Evolutionary conservation across 2,329 filamentous ascomycete species (phyloP), one percentile per base, ranked within the genome.

Genomic region (Malbranchea cinnamomea): DNA sequence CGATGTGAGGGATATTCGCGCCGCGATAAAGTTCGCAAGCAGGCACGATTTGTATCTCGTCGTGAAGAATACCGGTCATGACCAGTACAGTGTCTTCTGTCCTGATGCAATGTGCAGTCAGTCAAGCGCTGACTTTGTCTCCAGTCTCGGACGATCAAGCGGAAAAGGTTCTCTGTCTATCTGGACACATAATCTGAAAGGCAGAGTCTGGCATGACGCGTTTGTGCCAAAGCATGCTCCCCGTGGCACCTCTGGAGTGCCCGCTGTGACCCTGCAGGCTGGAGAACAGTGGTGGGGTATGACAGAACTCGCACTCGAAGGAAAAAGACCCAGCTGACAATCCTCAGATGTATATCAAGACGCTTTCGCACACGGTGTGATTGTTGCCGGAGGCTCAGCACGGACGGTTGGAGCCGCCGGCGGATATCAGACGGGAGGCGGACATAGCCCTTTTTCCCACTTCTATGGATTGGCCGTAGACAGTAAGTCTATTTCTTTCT

Each of bases 41-140:
- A 31, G 41, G 17, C 38, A 44, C 17, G 35, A 48, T 17, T 25
- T 48, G 9, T 44, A 44, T 28, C 37, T 48, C 15, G 42, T 44
- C 5, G 39, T 48, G 17, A 48, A 47, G 33, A 48, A 48, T 26
- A 48, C 45, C 0, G 45, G 45, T 9, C 45, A 48, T 32, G 40
- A 43, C 32, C 42, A 46, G 43, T 44, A 6, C 21, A 21, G 19
- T 13, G n/a, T 17, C 10, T 13, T 25, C 10, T 3, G 5, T 17
- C 13, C 12, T 11, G 2, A 5, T 12, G 10, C 5, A 10, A n/a
- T n/a, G n/a, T n/a, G n/a, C n/a, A n/a, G n/a, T n/a, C n/a, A n/a
- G n/a, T n/a, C 11, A 13, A 10, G 14, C 11, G 12, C 33, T 40
- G 15, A 38, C 7, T 2, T 16, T 30, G 8, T 16, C 14, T 25